Evolutionary conservation across 192 early-diverging fungal species (phyloP).

Genomic region (Dissophora globulifera): DNA sequence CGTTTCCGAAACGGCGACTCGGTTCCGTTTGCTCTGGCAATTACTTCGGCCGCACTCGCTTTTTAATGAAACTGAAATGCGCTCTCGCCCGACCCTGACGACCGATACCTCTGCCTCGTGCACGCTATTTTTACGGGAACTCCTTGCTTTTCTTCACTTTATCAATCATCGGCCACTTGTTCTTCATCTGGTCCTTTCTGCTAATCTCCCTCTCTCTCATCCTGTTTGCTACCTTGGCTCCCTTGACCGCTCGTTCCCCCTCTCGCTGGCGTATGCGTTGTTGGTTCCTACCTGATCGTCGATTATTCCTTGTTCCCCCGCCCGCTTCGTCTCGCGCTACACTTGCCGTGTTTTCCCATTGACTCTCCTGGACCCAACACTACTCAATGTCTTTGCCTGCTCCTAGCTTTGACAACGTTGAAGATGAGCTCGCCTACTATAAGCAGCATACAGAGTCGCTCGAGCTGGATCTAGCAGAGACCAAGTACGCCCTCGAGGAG

Average conservation of each 20-base stretch:
- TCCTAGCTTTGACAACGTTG: conserved; percentile 43
- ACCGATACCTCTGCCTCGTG: conserved; percentile 1
- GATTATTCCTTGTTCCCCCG: not conserved
- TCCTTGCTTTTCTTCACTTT: conserved; percentile 10
- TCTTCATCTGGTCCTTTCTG: not conserved
- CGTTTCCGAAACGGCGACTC: not conserved
- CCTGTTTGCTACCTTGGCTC: too few species aligned
- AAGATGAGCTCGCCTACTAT: conserved; percentile 79
- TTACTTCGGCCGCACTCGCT: too few species aligned
- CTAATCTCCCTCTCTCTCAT: not conserved
- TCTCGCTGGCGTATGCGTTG: conserved; percentile 6
- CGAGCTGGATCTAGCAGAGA: conserved; percentile 67
- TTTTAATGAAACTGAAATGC: not conserved
- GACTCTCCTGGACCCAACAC: too few species aligned
- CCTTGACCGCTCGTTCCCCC: too few species aligned
- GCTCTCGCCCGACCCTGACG: not conserved
- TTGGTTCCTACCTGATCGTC: not conserved
- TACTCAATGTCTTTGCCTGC: conserved; percentile 4
- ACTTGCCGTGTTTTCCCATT: too few species aligned
- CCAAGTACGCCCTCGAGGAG: conserved; percentile 70
- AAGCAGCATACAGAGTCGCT: conserved; percentile 60
- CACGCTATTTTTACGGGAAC: conserved; percentile 12
- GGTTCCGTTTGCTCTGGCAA: too few species aligned
- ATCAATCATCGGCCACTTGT: not conserved
- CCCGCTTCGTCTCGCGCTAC: too few species aligned